phyloP scores from a whole-genome alignment of 768 basidiomycete species.

The Mycena galopus region DNA sequence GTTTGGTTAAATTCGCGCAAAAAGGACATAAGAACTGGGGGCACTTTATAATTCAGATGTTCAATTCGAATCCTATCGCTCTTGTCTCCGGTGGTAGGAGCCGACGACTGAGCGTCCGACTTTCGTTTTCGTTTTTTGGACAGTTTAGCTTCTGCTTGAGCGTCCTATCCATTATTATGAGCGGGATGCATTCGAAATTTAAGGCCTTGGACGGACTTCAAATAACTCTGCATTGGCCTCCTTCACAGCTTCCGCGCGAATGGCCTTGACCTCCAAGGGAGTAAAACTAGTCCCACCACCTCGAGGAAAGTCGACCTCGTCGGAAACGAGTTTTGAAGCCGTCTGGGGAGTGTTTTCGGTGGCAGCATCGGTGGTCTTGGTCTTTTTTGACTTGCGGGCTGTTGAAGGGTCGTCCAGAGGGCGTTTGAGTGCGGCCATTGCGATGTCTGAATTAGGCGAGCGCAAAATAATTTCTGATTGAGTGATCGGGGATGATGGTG shows the following conservation, averaged over 20 bases:
- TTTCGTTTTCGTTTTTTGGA: slow-evolving; percentile 64
- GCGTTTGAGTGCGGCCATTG: slow-evolving; percentile 72
- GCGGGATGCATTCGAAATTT: background rate
- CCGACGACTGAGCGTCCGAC: slow-evolving; percentile 52
- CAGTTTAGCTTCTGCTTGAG: slow-evolving; percentile 55
- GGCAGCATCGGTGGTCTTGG: slow-evolving; percentile 54
- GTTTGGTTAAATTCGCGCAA: slow-evolving; percentile 23
- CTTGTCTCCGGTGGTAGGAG: slow-evolving; percentile 55
- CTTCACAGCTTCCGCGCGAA: slow-evolving; percentile 85
- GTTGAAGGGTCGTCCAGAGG: slow-evolving; percentile 66
- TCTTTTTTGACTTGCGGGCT: slow-evolving; percentile 70
- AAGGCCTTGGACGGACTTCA: slow-evolving; percentile 53
- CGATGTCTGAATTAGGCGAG: slow-evolving; percentile 7
- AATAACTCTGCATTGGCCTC: slow-evolving; percentile 90
- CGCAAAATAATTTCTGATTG: slow-evolving; percentile 42
- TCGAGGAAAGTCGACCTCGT: slow-evolving; percentile 94
- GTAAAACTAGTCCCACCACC: slow-evolving; percentile 94
- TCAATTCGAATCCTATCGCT: slow-evolving; percentile 81
- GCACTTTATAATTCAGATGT: slow-evolving; percentile 93
- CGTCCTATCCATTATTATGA: slow-evolving; percentile 50
- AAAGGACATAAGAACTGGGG: slow-evolving; percentile 7
- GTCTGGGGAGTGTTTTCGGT: slow-evolving; percentile 47
- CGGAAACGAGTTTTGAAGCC: slow-evolving; percentile 57
- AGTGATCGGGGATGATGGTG: slow-evolving; percentile 25
- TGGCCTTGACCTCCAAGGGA: slow-evolving; percentile 88